Conservation (phyloP, 306 rosid species). For the Medicago ruthenica region DNA sequence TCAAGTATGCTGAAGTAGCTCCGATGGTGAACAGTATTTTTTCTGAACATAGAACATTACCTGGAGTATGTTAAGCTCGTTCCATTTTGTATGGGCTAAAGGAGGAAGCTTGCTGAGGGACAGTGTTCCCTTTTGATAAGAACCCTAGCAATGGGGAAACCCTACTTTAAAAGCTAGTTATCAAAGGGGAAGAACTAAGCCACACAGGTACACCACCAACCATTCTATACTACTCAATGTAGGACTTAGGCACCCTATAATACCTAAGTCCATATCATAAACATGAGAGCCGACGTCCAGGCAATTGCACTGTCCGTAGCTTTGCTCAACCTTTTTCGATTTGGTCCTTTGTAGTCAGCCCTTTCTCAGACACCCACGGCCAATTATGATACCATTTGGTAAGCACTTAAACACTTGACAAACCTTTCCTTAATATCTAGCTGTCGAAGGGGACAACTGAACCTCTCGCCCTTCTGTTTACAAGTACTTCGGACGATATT, state of each 20-base stretch:
- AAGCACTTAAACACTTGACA: background rate
- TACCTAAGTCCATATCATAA: background rate
- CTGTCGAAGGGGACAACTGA: background rate
- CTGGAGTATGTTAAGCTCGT: background rate
- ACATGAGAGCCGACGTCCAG: background rate
- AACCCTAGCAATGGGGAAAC: too few relatives aligned
- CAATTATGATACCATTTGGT: background rate
- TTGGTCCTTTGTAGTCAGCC: background rate
- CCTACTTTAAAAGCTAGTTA: too few relatives aligned
- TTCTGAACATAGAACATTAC: background rate
- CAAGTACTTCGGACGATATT: too few relatives aligned
- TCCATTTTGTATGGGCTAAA: background rate
- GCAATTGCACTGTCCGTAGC: background rate
- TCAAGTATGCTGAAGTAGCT: background rate
- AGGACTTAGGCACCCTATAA: background rate
- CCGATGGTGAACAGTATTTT: background rate
- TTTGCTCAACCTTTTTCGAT: background rate
- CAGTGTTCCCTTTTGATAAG: background rate
- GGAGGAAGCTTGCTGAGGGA: background rate
- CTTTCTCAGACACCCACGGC: background rate
- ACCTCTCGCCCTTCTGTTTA: too few relatives aligned
- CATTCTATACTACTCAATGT: background rate
- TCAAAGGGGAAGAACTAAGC: too few relatives aligned
- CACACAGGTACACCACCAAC: background rate
- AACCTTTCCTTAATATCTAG: background rate